A percentile compares a stretch with the other conserved stretches of the same genome.
These are phyloP conservation scores for Phlebiopsis flavidoalba DNA, from an alignment of 768 basidiomycete genomes.

Conservation along the genomic window DNA sequence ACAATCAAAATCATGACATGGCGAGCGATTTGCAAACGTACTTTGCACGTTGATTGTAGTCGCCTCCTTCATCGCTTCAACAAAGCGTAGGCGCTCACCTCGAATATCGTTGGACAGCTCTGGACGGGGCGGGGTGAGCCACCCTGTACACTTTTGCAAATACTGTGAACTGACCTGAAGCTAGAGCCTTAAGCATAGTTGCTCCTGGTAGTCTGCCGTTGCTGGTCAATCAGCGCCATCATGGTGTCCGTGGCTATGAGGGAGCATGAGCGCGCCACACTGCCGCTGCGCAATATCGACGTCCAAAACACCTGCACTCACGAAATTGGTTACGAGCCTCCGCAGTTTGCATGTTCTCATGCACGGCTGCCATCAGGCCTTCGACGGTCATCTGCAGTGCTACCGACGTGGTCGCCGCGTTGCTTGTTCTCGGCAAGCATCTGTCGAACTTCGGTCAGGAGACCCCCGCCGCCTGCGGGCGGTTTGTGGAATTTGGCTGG, in stretches of 20 bases:
- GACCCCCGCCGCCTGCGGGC: constrained; percentile 14
- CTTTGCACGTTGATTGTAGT: constrained; percentile 84
- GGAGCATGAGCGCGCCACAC: not conserved
- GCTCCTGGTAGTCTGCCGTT: constrained; percentile 71
- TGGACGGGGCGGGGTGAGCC: constrained; percentile 22
- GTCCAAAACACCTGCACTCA: constrained; percentile 15
- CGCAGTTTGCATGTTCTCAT: constrained; percentile 34
- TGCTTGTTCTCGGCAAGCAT: constrained; percentile 29
- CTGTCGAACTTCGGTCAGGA: constrained; percentile 31
- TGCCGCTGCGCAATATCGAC: not conserved
- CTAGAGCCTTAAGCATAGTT: constrained; percentile 59
- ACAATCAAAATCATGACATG: not conserved
- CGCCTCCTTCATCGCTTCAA: constrained; percentile 94
- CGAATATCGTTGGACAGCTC: constrained; percentile 82
- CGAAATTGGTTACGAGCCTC: constrained; percentile 39
- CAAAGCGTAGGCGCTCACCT: constrained; percentile 80
- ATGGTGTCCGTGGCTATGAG: constrained; percentile 50
- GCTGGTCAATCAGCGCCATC: constrained; percentile 58
- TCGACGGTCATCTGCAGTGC: constrained; percentile 30
- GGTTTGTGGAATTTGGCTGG: constrained; percentile 10
- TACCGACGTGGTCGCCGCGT: constrained; percentile 26
- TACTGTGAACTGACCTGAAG: constrained; percentile 42
- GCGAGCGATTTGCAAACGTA: constrained; percentile 21
- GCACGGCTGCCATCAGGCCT: constrained; percentile 33
- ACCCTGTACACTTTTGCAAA: not conserved